Percentiles rank a stretch among this genome's conserved stretches.
These are phyloP conservation scores for Remersonia thermophila DNA, from an alignment of 2,329 filamentous ascomycete species.

Conservation along the genomic window DNA sequence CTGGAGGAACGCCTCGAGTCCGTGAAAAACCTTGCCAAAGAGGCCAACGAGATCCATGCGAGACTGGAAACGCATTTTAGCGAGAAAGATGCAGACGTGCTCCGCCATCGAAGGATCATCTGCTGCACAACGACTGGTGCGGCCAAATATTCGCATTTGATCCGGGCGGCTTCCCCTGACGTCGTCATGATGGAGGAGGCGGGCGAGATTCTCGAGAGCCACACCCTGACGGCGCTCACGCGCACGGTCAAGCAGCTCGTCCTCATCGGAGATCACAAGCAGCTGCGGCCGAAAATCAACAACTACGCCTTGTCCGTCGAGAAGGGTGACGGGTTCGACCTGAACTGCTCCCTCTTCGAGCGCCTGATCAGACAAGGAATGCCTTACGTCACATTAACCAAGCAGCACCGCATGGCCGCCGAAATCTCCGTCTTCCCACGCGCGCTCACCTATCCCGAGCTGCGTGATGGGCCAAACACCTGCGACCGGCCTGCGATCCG, in stretches of 20 bases:
- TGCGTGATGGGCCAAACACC: conserved; percentile 44
- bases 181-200: conserved; percentile 58
- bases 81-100: conserved; percentile 28
- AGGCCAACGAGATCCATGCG: conserved; percentile 31
- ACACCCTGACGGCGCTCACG: conserved; percentile 46
- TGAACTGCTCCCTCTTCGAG: conserved; percentile 52
- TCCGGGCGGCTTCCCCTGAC: conserved; percentile 43
- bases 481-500: conserved; percentile 31
- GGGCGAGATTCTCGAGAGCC: conserved; percentile 54
- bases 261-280: conserved; percentile 51
- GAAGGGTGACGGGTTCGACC: conserved; percentile 34
- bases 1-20: conserved; percentile 36
- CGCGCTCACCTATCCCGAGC: conserved; percentile 40
- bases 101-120: conserved; percentile 48
- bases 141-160: conserved; percentile 44
- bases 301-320: conserved; percentile 44
- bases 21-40: conserved; percentile 26
- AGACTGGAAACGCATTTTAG: conserved; percentile 31
- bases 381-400: conserved; percentile 29
- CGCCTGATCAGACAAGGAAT: conserved; percentile 30
- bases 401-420: conserved; percentile 55
- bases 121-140: conserved; percentile 61
- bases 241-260: conserved; percentile 49
- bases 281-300: conserved; percentile 48
- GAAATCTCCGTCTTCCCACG: conserved; percentile 47